Base-by-base conservation (phyloP, 805 yeast genomes). In the Pichia thaimueangensis region DNA sequence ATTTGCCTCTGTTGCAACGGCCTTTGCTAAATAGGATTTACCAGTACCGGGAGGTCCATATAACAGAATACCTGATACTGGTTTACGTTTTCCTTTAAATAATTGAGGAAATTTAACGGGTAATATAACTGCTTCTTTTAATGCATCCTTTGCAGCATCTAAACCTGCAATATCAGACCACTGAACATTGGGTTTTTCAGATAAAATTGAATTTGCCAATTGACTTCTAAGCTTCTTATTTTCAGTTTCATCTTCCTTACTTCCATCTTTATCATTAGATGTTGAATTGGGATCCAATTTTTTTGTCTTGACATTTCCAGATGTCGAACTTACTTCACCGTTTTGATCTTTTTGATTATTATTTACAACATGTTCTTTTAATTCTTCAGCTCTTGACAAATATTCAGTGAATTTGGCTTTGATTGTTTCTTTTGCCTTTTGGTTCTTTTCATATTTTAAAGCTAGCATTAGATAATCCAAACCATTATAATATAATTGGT, bases 11-110 rank as follows among this genome's bases (percentile, higher is more conserved):
- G 98, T 93, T 21, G 98, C 98, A 8, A 93, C 97, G 0, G 98
- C 98, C 60, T 93, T 93, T 10, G 98, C 98, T 45, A 93, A 68
- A 58, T 82, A 93, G 2, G 97, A 91, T 58, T 93, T 93, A 71
- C 98, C 98, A 0, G 98, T 93, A 56, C 98, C 98, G 3, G 98
- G 98, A 17, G 94, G 94, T 0, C 94, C 94, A 56, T 85, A 86
- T 19, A 93, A 67, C 37, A 93, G 64, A 36, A 93, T 91, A 35
- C 98, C 98, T 6, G 86, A 71, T 3, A 91, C 80, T 2, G 98
- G 98, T 58, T 86, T 86, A 49, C 98, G 75, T 60, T 87, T 91
- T 1, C 98, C 98, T 9, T 83, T 86, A 65, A 93, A 93, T 45
- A 93, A 67, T 54, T 93, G 97, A 2, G 98, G 98, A 62, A 93